Percentiles rank a stretch among this genome's conserved stretches.
Conservation (phyloP, 495 filamentous ascomycete genomes). For the Penicillium pulvis region DNA sequence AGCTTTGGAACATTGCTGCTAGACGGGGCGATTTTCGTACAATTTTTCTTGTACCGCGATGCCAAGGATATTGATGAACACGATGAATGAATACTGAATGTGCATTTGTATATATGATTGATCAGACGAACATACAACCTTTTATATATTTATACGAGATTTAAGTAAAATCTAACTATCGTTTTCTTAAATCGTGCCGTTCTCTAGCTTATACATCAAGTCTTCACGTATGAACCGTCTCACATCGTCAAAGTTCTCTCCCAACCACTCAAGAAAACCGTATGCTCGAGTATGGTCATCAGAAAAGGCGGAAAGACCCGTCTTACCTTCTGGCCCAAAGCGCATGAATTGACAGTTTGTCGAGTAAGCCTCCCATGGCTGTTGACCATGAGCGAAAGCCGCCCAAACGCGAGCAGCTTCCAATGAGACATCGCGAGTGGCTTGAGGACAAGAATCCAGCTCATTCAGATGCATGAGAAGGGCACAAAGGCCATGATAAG, state of each 20-base stretch:
- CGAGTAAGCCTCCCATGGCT: conserved; percentile 14
- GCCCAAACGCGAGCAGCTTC: conserved; percentile 12
- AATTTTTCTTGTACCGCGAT: conserved; percentile 83
- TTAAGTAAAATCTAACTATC: not conserved
- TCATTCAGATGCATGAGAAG: conserved; percentile 13
- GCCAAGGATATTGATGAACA: conserved; percentile 25
- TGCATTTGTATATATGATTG: conserved; percentile 1
- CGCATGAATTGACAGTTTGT: conserved; percentile 10
- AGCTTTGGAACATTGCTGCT: conserved; percentile 84
- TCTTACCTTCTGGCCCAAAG: conserved; percentile 12
- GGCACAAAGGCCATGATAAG: conserved; percentile 15
- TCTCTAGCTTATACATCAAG: not conserved
- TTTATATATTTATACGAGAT: not conserved
- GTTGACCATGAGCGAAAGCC: conserved; percentile 11
- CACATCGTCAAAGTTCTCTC: not conserved
- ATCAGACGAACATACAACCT: not conserved
- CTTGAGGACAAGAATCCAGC: conserved; percentile 1
- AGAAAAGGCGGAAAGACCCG: conserved; percentile 4
- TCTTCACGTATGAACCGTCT: not conserved
- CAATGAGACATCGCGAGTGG: conserved; percentile 1
- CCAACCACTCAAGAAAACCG: conserved; percentile 1
- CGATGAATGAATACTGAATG: conserved; percentile 9
- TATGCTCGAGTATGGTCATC: conserved; percentile 7
- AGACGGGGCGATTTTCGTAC: conserved; percentile 83
- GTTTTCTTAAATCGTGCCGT: not conserved